Base-by-base conservation (phyloP, 805 yeast genomes). In the Saturnispora quitensis region DNA sequence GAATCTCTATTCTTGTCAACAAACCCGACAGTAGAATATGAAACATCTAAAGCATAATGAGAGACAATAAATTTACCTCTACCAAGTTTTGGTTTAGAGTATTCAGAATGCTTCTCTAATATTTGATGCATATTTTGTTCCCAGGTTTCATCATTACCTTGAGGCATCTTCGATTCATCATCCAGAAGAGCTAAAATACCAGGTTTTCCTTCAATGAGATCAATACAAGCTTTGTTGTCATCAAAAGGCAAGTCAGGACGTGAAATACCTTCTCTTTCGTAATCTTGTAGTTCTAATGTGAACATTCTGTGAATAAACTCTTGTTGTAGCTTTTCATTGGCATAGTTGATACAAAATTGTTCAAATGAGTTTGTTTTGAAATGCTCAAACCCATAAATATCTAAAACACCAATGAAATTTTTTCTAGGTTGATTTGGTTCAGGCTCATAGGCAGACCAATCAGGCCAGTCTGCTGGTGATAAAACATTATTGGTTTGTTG, bases 1-100 rank as follows among this genome's bases (percentile, higher is more conserved):
- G 98, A 89, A 68, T 91, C 99, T 73, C 98, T 82, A 66, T 91
- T 91, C 73, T 91, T 91, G 71, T 91, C 99, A 62, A 91, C 87
- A 66, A 91, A 91, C 1, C 98, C 98, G 55, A 88, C 97, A 42
- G 85, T 78, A 62, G 89, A 96, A 66, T 91, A 91, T 38, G 87
- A 73, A 40, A 91, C 99, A 62, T 91, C 97, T 64, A 89, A 79
- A 28, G 99, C 99, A 70, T 91, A 91, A 69, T 91, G 99, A 52
- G 86, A 77, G 50, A 91, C 95, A 51, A 91, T 82, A 58, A 91
- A 91, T 58, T 91, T 87, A 45, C 87, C 79, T 66, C 86, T 89
- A 18, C 99, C 97, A 65, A 91, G 88, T 65, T 98, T 79, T 54
- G 98, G 97, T 67, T 89, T 90, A 63, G 88, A 83, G 76, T 89